These are phyloP conservation scores for Cercospora sp. DNA, from an alignment of 2,329 filamentous ascomycete genomes.

Conservation along the genomic window DNA sequence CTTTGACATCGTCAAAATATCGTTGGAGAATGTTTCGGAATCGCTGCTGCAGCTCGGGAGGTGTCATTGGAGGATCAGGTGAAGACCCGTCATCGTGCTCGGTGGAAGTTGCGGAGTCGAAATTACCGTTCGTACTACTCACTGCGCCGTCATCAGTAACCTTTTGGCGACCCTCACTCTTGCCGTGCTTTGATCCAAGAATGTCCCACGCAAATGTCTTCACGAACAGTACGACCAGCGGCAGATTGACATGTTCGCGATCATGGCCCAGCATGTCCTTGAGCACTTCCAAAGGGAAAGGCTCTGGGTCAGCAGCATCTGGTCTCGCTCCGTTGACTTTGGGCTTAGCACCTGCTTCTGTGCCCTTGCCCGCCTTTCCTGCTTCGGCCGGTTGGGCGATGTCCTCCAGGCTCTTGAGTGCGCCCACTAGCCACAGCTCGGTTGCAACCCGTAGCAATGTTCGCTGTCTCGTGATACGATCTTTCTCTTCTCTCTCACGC, in stretches of 20 bases:
- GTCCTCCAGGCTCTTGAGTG: slow-evolving; percentile 77
- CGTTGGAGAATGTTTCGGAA: slow-evolving; percentile 82
- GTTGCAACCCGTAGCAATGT: slow-evolving; percentile 86
- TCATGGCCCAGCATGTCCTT: slow-evolving; percentile 95
- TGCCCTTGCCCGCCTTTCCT: slow-evolving; percentile 55
- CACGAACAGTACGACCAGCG: slow-evolving; percentile 89
- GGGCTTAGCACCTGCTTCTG: slow-evolving; percentile 62
- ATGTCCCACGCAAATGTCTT: slow-evolving; percentile 97
- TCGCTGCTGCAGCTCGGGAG: slow-evolving; percentile 75
- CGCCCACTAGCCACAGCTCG: slow-evolving; percentile 91
- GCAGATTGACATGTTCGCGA: slow-evolving; percentile 85
- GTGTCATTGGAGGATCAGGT: slow-evolving; percentile 71
- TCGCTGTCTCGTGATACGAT: slow-evolving; percentile 81
- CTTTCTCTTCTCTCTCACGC: slow-evolving; percentile 93
- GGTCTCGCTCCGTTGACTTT: slow-evolving; percentile 57
- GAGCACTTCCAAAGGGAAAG: slow-evolving; percentile 94
- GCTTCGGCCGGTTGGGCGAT: slow-evolving; percentile 64
- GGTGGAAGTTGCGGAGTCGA: slow-evolving; percentile 54
- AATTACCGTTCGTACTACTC: slow-evolving; percentile 52
- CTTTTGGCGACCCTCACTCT: slow-evolving; percentile 76
- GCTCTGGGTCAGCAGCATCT: slow-evolving; percentile 72
- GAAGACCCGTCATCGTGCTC: slow-evolving; percentile 51
- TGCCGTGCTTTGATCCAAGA: slow-evolving; percentile 71
- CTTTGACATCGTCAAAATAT: slow-evolving; percentile 92
- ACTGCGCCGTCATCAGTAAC: slow-evolving; percentile 78